These are phyloP conservation scores for Westerdykella aurantiaca DNA, from an alignment of 2,329 filamentous ascomycete genomes.

Conservation along the genomic window DNA sequence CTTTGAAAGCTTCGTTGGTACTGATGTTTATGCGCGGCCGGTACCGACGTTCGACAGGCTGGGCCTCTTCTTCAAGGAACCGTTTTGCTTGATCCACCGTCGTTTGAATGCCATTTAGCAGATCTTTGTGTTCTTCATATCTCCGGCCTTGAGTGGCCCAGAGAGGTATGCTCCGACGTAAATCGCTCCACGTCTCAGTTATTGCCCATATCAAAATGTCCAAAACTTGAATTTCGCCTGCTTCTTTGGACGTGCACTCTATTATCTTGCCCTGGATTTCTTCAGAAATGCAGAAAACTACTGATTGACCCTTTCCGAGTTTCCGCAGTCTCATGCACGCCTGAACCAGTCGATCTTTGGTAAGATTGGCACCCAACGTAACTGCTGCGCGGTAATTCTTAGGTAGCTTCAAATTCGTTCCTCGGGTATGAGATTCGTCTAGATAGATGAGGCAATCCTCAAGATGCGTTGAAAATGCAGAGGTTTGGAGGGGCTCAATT, in stretches of 20 bases:
- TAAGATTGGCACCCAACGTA: slow-evolving; percentile 52
- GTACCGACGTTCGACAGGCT: slow-evolving; percentile 51
- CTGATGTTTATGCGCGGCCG: slow-evolving; percentile 24
- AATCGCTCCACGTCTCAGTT: slow-evolving; percentile 50
- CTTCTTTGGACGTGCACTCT: slow-evolving; percentile 10
- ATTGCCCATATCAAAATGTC: slow-evolving; percentile 59
- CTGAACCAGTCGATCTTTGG: slow-evolving; percentile 59
- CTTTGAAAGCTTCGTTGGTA: background rate
- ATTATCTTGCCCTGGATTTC: slow-evolving; percentile 56
- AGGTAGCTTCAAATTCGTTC: slow-evolving; percentile 56
- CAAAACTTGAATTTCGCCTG: slow-evolving; percentile 38
- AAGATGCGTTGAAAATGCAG: slow-evolving; percentile 52
- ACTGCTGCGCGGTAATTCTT: slow-evolving; percentile 45
- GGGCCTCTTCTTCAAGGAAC: slow-evolving; percentile 53
- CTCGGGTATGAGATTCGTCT: slow-evolving; percentile 57
- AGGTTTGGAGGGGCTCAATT: slow-evolving; percentile 46
- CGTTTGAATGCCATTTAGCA: slow-evolving; percentile 27
- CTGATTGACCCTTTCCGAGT: slow-evolving; percentile 51
- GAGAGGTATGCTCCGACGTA: slow-evolving; percentile 47
- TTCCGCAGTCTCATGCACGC: slow-evolving; percentile 62
- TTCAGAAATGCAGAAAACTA: slow-evolving; percentile 37
- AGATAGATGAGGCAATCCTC: slow-evolving; percentile 52
- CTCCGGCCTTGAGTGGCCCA: slow-evolving; percentile 58
- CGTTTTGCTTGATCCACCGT: slow-evolving; percentile 29
- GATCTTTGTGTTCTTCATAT: slow-evolving; percentile 40